phyloP scores from a whole-genome alignment of 2,329 filamentous ascomycete genomes.

The Pyricularia grisea region DNA sequence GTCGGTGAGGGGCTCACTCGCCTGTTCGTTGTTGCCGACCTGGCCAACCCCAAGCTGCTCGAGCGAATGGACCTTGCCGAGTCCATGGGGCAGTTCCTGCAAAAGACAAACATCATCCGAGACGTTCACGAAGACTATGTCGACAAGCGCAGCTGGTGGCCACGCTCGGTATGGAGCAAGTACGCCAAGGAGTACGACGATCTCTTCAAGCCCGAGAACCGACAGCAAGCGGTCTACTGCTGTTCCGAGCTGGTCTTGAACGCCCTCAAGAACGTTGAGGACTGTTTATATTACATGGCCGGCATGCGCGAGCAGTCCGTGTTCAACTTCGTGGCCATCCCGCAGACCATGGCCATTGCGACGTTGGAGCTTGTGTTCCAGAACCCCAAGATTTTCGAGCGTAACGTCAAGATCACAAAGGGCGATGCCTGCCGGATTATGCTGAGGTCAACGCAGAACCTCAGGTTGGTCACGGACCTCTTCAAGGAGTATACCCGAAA shows the following conservation, averaged over 20 bases:
- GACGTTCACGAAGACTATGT: slow-evolving; percentile 85
- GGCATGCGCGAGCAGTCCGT: slow-evolving; percentile 91
- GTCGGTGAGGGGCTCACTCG: slow-evolving; percentile 89
- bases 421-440: slow-evolving; percentile 87
- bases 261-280: slow-evolving; percentile 75
- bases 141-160: slow-evolving; percentile 88
- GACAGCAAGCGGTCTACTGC: slow-evolving; percentile 70
- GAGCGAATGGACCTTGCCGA: slow-evolving; percentile 75
- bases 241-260: slow-evolving; percentile 92
- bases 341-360: slow-evolving; percentile 94
- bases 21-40: slow-evolving; percentile 77
- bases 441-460: slow-evolving; percentile 86
- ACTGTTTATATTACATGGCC: slow-evolving; percentile 97
- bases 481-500: slow-evolving; percentile 70
- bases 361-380: slow-evolving; percentile 88
- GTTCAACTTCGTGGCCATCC: slow-evolving; percentile 98
- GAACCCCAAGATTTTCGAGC: slow-evolving; percentile 77
- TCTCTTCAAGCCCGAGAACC: slow-evolving; percentile 73
- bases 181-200: slow-evolving; percentile 85
- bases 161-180: slow-evolving; percentile 94
- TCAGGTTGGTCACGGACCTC: slow-evolving; percentile 68
- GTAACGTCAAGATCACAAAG: slow-evolving; percentile 94
- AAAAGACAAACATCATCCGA: slow-evolving; percentile 98
- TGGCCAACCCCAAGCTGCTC: slow-evolving; percentile 78
- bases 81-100: slow-evolving; percentile 94